Conservation (phyloP, 768 basidiomycete species). For the Trametes sanguinea region DNA sequence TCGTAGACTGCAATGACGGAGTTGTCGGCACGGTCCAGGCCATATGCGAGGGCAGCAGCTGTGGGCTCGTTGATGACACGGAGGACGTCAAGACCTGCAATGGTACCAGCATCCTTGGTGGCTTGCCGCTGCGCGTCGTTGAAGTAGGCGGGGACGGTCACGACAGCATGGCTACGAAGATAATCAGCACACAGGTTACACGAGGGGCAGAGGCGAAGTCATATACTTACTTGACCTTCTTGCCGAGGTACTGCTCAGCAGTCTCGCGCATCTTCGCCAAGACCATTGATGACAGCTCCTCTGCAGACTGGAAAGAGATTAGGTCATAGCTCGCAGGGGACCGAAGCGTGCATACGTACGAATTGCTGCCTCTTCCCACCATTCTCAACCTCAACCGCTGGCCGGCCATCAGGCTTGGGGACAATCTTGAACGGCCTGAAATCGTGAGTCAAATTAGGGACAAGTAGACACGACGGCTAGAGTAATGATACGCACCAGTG, state of each 20-base stretch:
- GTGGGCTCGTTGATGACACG: slow-evolving; percentile 99
- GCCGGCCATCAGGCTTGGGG: slow-evolving; percentile 68
- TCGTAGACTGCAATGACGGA: slow-evolving; percentile 98
- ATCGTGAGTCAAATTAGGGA: too few relatives aligned
- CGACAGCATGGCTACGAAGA: slow-evolving; percentile 69
- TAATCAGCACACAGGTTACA: not conserved
- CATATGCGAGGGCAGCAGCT: slow-evolving; percentile 97
- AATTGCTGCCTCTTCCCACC: slow-evolving; percentile 80
- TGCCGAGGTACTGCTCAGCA: slow-evolving; percentile 90
- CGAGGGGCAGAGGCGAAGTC: not conserved
- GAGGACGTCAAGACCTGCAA: slow-evolving; percentile 95
- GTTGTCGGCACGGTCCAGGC: slow-evolving; percentile 79
- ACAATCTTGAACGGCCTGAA: slow-evolving; percentile 82
- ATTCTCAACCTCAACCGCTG: slow-evolving; percentile 83
- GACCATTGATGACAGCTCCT: slow-evolving; percentile 88
- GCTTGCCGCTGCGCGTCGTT: slow-evolving; percentile 99
- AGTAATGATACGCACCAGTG: slow-evolving; percentile 60
- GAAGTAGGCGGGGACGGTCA: slow-evolving; percentile 98
- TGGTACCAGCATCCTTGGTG: slow-evolving; percentile 96
- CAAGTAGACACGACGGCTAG: too few relatives aligned
- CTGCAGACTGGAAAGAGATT: slow-evolving; percentile 60
- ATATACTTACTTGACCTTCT: slow-evolving; percentile 84
- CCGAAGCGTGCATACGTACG: slow-evolving; percentile 43
- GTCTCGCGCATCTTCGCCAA: slow-evolving; percentile 94
- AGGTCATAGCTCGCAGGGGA: not conserved